phyloP scores from a whole-genome alignment of 2,329 filamentous ascomycete genomes.

The Botrytis galanthina region DNA sequence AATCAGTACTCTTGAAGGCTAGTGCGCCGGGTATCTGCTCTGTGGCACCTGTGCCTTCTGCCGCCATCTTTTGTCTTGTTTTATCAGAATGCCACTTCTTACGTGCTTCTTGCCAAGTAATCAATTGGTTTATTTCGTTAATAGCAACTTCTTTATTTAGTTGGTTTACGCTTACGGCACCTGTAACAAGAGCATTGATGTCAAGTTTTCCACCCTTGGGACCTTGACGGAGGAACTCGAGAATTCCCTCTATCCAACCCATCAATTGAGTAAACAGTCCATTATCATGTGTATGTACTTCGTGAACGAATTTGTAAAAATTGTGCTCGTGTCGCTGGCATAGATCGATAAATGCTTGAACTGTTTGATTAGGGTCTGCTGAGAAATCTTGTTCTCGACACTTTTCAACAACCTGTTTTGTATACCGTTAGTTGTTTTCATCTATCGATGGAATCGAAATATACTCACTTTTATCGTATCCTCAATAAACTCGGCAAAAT shows the following conservation, averaged over 20 bases:
- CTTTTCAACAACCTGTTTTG: constrained; percentile 57
- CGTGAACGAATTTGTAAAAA: constrained; percentile 98
- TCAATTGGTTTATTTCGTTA: constrained; percentile 78
- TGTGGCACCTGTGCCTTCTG: constrained; percentile 59
- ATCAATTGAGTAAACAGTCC: constrained; percentile 94
- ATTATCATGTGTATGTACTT: constrained; percentile 95
- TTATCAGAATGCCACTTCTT: constrained; percentile 99
- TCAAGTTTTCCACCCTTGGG: constrained; percentile 84
- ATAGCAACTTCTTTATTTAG: constrained; percentile 73
- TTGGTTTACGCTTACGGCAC: constrained; percentile 63
- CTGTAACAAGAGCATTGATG: constrained; percentile 89
- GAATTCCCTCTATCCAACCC: constrained; percentile 94
- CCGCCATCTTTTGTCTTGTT: constrained; percentile 98
- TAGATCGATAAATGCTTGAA: constrained; percentile 95
- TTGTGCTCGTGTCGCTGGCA: constrained; percentile 94
- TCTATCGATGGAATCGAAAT: not conserved
- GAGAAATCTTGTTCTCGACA: constrained; percentile 76
- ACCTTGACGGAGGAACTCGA: constrained; percentile 87
- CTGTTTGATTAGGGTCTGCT: constrained; percentile 95
- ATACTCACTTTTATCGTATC: constrained; percentile 76
- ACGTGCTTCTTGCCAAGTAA: constrained; percentile 89
- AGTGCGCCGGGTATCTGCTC: constrained; percentile 53
- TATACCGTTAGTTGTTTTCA: constrained; percentile 25
- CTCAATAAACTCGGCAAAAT: constrained; percentile 90
- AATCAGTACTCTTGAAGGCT: constrained; percentile 75